These are phyloP conservation scores for Metrosideros polymorpha DNA, from an alignment of 441 rosid genomes.

Conservation along the genomic window DNA sequence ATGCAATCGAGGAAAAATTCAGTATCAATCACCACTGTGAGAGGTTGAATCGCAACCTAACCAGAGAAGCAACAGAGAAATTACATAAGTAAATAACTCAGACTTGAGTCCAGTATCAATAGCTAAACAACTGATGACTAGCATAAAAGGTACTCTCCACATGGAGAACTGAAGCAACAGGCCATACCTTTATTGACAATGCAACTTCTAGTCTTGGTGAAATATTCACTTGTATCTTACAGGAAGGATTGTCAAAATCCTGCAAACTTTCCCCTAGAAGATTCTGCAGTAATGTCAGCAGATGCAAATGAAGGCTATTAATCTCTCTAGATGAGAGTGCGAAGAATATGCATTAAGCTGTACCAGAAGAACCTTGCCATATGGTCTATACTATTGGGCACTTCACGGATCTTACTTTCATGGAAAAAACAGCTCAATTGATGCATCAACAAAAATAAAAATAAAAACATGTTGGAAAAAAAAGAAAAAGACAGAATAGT, in stretches of 20 bases:
- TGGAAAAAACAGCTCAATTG: not conserved
- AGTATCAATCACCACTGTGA: slow-evolving; percentile 47
- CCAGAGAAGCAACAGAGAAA: slow-evolving; percentile 2
- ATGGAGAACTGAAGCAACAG: slow-evolving; percentile 9
- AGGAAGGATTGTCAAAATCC: slow-evolving; percentile 37
- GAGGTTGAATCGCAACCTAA: slow-evolving; percentile 62
- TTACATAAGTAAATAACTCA: not conserved
- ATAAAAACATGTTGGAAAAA: not conserved
- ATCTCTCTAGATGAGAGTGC: not conserved
- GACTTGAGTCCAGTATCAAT: not conserved
- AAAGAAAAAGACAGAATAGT: not conserved
- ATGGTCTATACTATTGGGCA: not conserved
- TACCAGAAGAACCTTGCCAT: not conserved
- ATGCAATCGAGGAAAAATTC: slow-evolving; percentile 33
- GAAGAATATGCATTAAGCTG: not conserved
- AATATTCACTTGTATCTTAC: slow-evolving; percentile 47
- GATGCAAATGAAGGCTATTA: not conserved
- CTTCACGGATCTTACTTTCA: not conserved
- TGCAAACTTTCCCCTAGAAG: slow-evolving; percentile 20
- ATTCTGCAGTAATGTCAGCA: slow-evolving; percentile 21
- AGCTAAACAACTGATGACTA: not conserved
- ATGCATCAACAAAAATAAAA: not conserved
- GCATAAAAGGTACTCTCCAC: not conserved
- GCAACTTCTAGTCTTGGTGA: slow-evolving; percentile 42
- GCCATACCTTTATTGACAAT: slow-evolving; percentile 48